phyloP scores from a whole-genome alignment of 345 rosid species.

The Rhodamnia argentea region DNA sequence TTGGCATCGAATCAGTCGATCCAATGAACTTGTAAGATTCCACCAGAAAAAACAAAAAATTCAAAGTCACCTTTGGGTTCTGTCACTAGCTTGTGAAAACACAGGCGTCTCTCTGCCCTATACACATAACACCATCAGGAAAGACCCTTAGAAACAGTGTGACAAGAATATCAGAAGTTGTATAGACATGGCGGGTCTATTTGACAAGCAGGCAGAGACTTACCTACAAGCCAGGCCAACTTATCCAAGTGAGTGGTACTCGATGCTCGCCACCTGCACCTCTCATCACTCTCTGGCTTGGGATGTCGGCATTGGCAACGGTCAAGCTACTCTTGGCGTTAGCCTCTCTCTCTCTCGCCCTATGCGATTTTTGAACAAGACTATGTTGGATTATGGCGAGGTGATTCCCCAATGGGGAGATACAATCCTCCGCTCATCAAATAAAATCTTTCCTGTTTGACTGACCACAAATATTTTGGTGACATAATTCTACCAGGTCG shows the following conservation, averaged over 20 bases:
- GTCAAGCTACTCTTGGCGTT: background rate
- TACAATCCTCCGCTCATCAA: too few relatives aligned
- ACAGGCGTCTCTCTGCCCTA: background rate
- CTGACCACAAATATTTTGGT: background rate
- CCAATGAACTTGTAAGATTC: background rate
- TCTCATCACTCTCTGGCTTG: background rate
- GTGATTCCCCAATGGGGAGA: too few relatives aligned
- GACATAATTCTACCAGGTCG: too few relatives aligned
- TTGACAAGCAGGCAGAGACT: background rate
- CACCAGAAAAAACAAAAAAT: background rate
- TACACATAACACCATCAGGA: background rate
- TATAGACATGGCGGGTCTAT: background rate
- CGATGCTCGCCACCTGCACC: background rate
- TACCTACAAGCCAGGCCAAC: background rate
- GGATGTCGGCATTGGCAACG: background rate
- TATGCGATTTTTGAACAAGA: too few relatives aligned
- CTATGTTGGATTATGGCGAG: too few relatives aligned
- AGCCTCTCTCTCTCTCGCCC: too few relatives aligned
- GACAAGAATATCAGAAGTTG: background rate
- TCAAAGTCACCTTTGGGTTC: background rate
- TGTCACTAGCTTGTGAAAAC: background rate
- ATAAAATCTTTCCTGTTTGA: background rate
- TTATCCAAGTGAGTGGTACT: background rate
- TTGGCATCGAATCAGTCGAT: background rate
- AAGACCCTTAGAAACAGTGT: background rate